A percentile compares a stretch with the other conserved stretches of the same genome.
Conservation (phyloP, 148 eudicot genomes). For the Chenopodium quinoa region DNA sequence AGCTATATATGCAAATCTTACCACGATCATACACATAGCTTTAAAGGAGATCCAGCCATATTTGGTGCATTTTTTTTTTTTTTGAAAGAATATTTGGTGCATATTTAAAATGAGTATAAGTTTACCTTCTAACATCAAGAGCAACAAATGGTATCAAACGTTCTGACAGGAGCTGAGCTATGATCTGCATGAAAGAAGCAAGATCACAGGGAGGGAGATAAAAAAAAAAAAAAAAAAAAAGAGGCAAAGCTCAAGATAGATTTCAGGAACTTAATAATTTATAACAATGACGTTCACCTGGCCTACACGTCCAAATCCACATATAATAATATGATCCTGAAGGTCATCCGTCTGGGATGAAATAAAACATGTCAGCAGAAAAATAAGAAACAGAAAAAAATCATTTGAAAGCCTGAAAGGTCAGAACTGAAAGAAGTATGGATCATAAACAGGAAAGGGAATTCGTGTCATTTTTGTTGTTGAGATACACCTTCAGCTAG, state of each 20-base stretch:
- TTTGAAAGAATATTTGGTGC: not conserved
- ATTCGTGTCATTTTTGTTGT: not conserved
- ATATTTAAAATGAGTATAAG: slow-evolving; percentile 17
- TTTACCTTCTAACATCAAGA: slow-evolving; percentile 95
- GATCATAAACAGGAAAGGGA: slow-evolving; percentile 1
- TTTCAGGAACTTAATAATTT: not conserved
- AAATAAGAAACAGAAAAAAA: slow-evolving; percentile 7
- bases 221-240: not conserved
- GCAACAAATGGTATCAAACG: slow-evolving; percentile 97
- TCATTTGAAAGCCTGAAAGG: not conserved
- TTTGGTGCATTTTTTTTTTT: too few species aligned
- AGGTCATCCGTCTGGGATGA: slow-evolving; percentile 90
- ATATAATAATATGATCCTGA: slow-evolving; percentile 93
- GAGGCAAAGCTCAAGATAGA: slow-evolving; percentile 1
- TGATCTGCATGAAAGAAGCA: slow-evolving; percentile 58
- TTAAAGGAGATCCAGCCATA: slow-evolving; percentile 7
- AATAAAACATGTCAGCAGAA: slow-evolving; percentile 3
- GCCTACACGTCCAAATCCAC: slow-evolving; percentile 99
- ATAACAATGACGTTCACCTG: slow-evolving; percentile 49
- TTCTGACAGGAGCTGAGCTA: slow-evolving; percentile 98
- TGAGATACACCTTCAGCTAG: too few species aligned
- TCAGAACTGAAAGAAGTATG: not conserved
- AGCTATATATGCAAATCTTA: not conserved
- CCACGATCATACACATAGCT: not conserved
- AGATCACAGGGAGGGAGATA: not conserved